These are phyloP conservation scores for Trichosporon sp. DNA, from an alignment of 1,284 basidiomycete genomes.

Conservation along the genomic window DNA sequence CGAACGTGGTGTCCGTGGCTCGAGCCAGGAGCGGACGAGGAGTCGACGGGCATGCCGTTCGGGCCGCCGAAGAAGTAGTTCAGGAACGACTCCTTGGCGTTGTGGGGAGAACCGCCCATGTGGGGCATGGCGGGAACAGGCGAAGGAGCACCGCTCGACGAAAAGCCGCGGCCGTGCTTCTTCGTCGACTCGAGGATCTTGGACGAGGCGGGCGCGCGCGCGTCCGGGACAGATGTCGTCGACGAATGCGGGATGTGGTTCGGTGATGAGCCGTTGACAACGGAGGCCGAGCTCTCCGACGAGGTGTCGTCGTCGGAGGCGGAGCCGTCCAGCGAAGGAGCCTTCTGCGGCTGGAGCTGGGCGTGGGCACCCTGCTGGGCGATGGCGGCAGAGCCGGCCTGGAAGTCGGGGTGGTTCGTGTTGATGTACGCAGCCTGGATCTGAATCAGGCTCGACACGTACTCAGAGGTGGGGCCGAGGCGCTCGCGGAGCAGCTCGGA, in stretches of 20 bases:
- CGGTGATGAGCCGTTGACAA: conserved; percentile 62
- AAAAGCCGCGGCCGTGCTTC: conserved; percentile 32
- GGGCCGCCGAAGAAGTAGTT: conserved; percentile 92
- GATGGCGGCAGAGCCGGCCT: conserved; percentile 56
- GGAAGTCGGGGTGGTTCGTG: conserved; percentile 56
- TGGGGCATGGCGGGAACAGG: conserved; percentile 30
- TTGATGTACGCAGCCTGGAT: conserved; percentile 99
- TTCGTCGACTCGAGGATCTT: conserved; percentile 36
- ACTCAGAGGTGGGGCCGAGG: conserved; percentile 92
- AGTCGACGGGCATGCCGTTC: conserved; percentile 27
- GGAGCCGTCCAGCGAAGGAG: conserved; percentile 40
- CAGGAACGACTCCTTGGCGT: conserved; percentile 82
- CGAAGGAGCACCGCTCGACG: conserved; percentile 27
- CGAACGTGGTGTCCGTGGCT: conserved; percentile 20
- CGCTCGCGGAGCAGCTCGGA: conserved; percentile 94
- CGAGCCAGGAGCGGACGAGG: conserved; percentile 14
- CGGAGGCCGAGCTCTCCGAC: conserved; percentile 51
- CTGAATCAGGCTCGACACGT: conserved; percentile 91
- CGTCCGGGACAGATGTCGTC: conserved; percentile 77
- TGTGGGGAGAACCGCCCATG: conserved; percentile 51
- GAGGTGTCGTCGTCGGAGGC: conserved; percentile 50
- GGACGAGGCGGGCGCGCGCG: conserved; percentile 48
- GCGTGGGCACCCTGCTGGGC: conserved; percentile 50
- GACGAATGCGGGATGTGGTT: conserved; percentile 69
- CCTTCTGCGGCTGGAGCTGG: conserved; percentile 31